Evolutionary conservation across 306 rosid genomes (phyloP), one percentile per base, ranked within the genome.

Genomic region (Vigna reflexopilosa): DNA sequence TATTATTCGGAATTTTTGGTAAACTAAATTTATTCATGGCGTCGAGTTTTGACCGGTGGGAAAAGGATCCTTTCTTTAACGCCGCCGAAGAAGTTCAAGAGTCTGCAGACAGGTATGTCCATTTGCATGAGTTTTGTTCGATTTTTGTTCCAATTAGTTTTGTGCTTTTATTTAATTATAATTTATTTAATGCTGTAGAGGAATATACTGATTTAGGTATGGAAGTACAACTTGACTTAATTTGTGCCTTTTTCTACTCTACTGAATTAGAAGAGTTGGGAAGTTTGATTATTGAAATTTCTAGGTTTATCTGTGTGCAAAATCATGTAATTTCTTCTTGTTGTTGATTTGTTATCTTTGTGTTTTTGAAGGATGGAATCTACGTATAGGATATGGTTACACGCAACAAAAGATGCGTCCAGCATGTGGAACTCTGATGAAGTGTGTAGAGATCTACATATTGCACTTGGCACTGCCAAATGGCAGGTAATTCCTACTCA

Each of bases 11-110:
- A 19, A 28, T 63, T 70, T 9, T 36, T 70, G 42, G 11, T 77
- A 6, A 77, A 79, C 52, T 56, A 38, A 52, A 40, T 72, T 57
- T 19, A 57, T 71, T 69, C 78, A 95, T 95, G 98, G 91, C 91
- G n/a, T 89, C 98, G 32, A 89, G 85, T 88, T 95, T 95, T 72
- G 89, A 95, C 76, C 97, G 97, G 57, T 95, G 98, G 98, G 96
- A 95, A 77, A 91, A 92, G 80, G 98, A 95, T 89, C 96, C 98
- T 12, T 95, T 87, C 69, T 95, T 95, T 82, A 72, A 83, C 13
- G 98, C 91, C 32, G 98, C 98, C 0, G 98, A 95, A 85, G 96
- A 95, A 81, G 97, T 95, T 91, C 98, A 95, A 78, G 97, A 91
- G 75, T 95, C 98, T 36, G 93, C 97, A 20, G 98, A 95, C 77